Conservation (phyloP, 2,329 filamentous ascomycete species). For the Scedosporium boydii region DNA sequence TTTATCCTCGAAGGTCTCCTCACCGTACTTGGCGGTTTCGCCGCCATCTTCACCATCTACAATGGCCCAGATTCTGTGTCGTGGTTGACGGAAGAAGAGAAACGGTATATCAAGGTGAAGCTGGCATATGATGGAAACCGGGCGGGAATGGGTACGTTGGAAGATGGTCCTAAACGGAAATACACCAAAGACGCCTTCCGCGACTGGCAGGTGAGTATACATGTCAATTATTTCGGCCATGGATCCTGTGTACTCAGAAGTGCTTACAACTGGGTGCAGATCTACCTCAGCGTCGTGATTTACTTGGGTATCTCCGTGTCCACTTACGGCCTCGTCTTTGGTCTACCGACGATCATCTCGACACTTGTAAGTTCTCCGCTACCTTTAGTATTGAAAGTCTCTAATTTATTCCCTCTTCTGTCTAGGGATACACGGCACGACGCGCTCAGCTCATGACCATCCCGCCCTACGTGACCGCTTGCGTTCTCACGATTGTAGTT, state of each 20-base stretch:
- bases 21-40: constrained; percentile 38
- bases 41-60: constrained; percentile 55
- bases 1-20: constrained; percentile 63
- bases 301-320: constrained; percentile 8
- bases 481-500: constrained; percentile 7
- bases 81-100: constrained; percentile 58
- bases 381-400: too few species aligned
- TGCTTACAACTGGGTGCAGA: constrained; percentile 28
- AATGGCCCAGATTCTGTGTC: constrained; percentile 58
- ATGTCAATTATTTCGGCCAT: background rate
- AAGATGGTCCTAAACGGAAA: constrained; percentile 5
- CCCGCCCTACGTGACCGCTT: constrained; percentile 3
- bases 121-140: constrained; percentile 11
- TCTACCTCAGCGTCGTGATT: constrained; percentile 7
- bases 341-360: constrained; percentile 8
- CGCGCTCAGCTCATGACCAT: constrained; percentile 3
- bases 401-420: background rate
- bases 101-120: constrained; percentile 17
- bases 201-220: constrained; percentile 7
- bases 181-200: constrained; percentile 8
- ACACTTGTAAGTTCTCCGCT: constrained; percentile 6
- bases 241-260: constrained; percentile 63
- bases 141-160: constrained; percentile 4
- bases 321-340: constrained; percentile 8
- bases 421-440: constrained; percentile 24